A percentile compares a stretch with the other conserved stretches of the same genome.
Conservation (phyloP, 306 rosid species). For the Luffa aegyptiaca region DNA sequence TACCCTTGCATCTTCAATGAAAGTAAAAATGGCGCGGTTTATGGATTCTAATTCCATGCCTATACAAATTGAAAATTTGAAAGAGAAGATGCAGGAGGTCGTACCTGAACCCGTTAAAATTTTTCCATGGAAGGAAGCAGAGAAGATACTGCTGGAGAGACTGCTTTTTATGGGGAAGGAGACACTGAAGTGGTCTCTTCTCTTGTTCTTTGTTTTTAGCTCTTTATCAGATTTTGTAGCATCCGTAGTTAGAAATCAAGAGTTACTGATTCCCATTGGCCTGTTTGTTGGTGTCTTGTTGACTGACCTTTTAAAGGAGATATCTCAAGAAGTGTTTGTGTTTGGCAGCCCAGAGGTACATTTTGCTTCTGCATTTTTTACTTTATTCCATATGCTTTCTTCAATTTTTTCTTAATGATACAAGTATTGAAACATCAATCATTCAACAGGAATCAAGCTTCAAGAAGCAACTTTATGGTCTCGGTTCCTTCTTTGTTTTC, state of each 20-base stretch:
- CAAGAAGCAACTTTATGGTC: slow-evolving; percentile 18
- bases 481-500: slow-evolving; percentile 23
- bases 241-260: slow-evolving; percentile 27
- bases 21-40: slow-evolving; percentile 19
- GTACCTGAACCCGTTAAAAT: slow-evolving; percentile 28
- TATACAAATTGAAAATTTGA: slow-evolving; percentile 5
- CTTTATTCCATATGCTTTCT: not conserved
- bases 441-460: slow-evolving; percentile 19
- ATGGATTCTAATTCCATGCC: slow-evolving; percentile 14
- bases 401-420: not conserved
- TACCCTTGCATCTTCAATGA: not conserved
- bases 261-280: slow-evolving; percentile 33
- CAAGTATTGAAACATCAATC: not conserved
- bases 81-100: slow-evolving; percentile 27
- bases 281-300: slow-evolving; percentile 31
- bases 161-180: slow-evolving; percentile 19
- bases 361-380: not conserved
- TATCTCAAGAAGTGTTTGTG: slow-evolving; percentile 18
- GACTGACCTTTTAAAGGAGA: slow-evolving; percentile 26
- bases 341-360: slow-evolving; percentile 22
- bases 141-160: slow-evolving; percentile 14
- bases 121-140: slow-evolving; percentile 35
- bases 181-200: slow-evolving; percentile 23
- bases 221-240: slow-evolving; percentile 22
- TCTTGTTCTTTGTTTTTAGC: slow-evolving; percentile 12